Conservation (phyloP, 306 rosid species). For the Pyrus pyrifolia region DNA sequence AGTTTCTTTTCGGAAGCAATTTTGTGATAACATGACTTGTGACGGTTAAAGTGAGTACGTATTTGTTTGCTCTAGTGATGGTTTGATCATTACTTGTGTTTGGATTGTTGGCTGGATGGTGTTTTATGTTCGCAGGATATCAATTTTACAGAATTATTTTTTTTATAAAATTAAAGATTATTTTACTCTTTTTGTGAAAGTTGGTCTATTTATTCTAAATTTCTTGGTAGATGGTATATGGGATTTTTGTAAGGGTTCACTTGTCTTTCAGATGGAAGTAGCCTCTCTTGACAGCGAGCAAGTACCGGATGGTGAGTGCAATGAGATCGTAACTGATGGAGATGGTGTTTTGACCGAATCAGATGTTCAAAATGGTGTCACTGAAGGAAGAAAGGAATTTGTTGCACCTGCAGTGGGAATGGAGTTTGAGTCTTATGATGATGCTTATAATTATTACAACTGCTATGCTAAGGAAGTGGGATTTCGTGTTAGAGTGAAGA, state of each 20-base stretch:
- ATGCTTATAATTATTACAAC: constrained; percentile 83
- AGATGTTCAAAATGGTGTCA: constrained; percentile 43
- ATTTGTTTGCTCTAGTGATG: neutral
- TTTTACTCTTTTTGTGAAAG: neutral
- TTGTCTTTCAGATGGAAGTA: constrained; percentile 59
- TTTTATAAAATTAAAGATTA: neutral
- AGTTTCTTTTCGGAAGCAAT: neutral
- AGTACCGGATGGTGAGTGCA: constrained; percentile 44
- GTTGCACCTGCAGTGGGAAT: constrained; percentile 82
- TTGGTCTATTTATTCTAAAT: neutral
- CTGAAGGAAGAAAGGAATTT: constrained; percentile 61
- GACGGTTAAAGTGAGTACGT: neutral
- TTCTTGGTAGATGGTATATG: neutral
- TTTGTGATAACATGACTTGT: neutral
- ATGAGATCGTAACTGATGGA: constrained; percentile 44
- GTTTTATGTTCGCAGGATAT: neutral
- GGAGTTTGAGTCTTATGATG: constrained; percentile 94
- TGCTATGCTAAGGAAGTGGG: constrained; percentile 95
- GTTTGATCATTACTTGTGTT: neutral
- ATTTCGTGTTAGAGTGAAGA: constrained; percentile 87
- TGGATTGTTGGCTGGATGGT: neutral
- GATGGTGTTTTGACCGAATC: constrained; percentile 37
- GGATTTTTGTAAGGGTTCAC: constrained; percentile 13
- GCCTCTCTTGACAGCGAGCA: constrained; percentile 38
- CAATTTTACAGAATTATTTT: neutral